Percentiles rank a stretch among this genome's conserved stretches.
Conservation (phyloP, 192 early-diverging fungal genomes). For the Linderina pennispora region DNA sequence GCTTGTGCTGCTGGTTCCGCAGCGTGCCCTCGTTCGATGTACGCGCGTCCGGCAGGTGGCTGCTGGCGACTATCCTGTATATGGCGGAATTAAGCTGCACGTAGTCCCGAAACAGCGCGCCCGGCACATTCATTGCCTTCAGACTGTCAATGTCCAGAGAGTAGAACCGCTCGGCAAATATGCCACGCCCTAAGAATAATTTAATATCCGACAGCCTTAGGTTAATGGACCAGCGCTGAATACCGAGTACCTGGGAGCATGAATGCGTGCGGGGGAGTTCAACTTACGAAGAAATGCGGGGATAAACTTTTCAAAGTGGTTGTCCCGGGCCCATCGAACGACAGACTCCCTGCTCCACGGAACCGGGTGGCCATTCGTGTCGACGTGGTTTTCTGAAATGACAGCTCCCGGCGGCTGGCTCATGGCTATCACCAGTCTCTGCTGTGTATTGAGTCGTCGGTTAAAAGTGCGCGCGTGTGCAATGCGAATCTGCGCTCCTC, state of each 20-base stretch:
- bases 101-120: constrained; percentile 34
- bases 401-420: too few relatives aligned
- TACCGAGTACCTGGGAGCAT: too few relatives aligned
- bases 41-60: constrained; percentile 24
- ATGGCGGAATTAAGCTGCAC: constrained; percentile 46
- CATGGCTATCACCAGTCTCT: too few relatives aligned
- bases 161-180: constrained; percentile 39
- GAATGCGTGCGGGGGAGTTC: too few relatives aligned
- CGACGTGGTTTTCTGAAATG: constrained; percentile 34
- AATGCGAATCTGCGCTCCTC: too few relatives aligned
- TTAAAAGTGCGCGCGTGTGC: too few relatives aligned
- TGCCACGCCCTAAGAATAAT: constrained; percentile 26
- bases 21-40: not conserved
- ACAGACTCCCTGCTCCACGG: constrained; percentile 42
- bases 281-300: constrained; percentile 41
- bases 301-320: constrained; percentile 37
- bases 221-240: too few relatives aligned
- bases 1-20: too few relatives aligned
- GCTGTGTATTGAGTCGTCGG: too few relatives aligned
- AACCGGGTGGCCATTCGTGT: constrained; percentile 23
- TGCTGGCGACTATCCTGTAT: constrained; percentile 30
- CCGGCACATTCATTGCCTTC: constrained; percentile 34
- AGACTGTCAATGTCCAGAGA: constrained; percentile 34
- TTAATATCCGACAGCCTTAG: not conserved
- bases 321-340: constrained; percentile 27